Percentiles rank a stretch among this genome's conserved stretches.
These are phyloP conservation scores for Exidia glandulosa DNA, from an alignment of 768 basidiomycete species.

Conservation along the genomic window DNA sequence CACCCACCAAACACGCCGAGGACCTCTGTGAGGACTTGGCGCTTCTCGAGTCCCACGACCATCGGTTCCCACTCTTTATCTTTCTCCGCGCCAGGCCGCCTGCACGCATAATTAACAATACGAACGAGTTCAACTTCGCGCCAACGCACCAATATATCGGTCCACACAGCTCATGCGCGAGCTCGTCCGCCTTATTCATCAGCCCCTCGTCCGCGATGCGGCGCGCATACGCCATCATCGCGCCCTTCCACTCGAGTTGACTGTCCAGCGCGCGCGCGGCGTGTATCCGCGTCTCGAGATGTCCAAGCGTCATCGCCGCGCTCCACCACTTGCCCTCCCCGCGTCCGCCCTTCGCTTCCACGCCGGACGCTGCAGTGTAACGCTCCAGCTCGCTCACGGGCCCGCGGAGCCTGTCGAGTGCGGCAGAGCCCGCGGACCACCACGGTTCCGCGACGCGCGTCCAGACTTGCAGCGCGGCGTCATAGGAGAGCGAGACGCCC, in stretches of 20 bases:
- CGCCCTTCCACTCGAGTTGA: conserved; percentile 72
- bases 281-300: conserved; percentile 74
- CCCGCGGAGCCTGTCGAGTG: conserved; percentile 34
- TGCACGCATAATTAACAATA: background rate
- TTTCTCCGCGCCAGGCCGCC: conserved; percentile 33
- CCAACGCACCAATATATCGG: conserved; percentile 79
- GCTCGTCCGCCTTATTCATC: conserved; percentile 77
- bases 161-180: conserved; percentile 82
- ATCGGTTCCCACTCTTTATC: conserved; percentile 60
- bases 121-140: conserved; percentile 48
- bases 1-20: conserved; percentile 65
- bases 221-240: conserved; percentile 65
- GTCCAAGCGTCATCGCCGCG: conserved; percentile 72
- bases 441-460: conserved; percentile 67
- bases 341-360: conserved; percentile 32
- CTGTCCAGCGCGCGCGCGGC: conserved; percentile 69
- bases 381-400: conserved; percentile 12
- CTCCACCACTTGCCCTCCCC: conserved; percentile 50
- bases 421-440: conserved; percentile 77
- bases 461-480: conserved; percentile 55
- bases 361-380: background rate
- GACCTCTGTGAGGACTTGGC: conserved; percentile 77
- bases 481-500: conserved; percentile 74
- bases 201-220: conserved; percentile 86
- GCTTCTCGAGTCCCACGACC: conserved; percentile 61